phyloP scores from a whole-genome alignment of 1,284 basidiomycete species.

The Mycena citricolor region DNA sequence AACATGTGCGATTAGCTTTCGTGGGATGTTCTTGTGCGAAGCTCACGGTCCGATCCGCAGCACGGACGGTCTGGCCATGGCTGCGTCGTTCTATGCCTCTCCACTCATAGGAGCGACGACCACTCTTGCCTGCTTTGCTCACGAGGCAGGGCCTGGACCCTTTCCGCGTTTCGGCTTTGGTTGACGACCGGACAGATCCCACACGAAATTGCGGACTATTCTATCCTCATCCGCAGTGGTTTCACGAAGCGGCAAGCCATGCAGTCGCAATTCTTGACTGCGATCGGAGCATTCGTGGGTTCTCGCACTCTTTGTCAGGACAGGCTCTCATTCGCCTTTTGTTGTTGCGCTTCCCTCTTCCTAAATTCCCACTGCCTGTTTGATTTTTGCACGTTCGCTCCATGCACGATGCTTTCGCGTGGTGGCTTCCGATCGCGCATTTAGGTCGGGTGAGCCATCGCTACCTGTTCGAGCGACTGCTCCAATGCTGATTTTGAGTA shows the following conservation, averaged over 20 bases:
- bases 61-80: conserved; percentile 89
- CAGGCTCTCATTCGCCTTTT: conserved; percentile 13
- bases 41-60: conserved; percentile 39
- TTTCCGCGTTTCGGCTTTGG: conserved; percentile 83
- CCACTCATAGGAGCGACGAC: conserved; percentile 88
- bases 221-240: conserved; percentile 84
- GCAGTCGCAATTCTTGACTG: conserved; percentile 88
- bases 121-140: conserved; percentile 87
- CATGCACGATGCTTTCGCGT: conserved; percentile 12
- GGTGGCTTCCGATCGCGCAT: conserved; percentile 10
- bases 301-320: conserved; percentile 28
- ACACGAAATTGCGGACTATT: conserved; percentile 89
- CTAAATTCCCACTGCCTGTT: conserved; percentile 37
- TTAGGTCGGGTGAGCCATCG: conserved; percentile 53
- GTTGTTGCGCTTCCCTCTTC: conserved; percentile 44
- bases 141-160: conserved; percentile 93
- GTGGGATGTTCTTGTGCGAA: conserved; percentile 23
- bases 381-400: conserved; percentile 20
- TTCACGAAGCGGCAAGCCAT: conserved; percentile 88
- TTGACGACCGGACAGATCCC: too few relatives aligned
- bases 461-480: conserved; percentile 12
- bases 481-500: conserved; percentile 30
- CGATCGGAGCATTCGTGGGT: conserved; percentile 82
- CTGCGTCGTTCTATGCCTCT: conserved; percentile 87
- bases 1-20: conserved; percentile 61